These are phyloP conservation scores for Ophiocordyceps robertsii DNA, from an alignment of 2,329 filamentous ascomycete genomes.

Conservation along the genomic window DNA sequence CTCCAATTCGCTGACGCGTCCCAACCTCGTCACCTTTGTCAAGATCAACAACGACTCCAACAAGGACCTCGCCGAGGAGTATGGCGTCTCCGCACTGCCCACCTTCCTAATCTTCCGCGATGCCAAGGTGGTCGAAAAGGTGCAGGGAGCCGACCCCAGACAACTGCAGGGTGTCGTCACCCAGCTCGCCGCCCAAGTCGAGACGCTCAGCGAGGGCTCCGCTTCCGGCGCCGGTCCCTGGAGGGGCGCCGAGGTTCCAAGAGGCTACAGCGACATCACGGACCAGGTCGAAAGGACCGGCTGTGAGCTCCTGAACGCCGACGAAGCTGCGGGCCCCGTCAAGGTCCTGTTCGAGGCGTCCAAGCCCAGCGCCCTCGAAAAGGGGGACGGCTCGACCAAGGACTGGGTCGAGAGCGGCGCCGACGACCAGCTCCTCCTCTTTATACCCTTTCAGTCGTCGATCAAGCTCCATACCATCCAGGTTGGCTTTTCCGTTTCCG, in stretches of 20 bases:
- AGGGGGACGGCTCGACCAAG: slow-evolving; percentile 38
- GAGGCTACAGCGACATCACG: slow-evolving; percentile 74
- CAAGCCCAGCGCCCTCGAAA: slow-evolving; percentile 51
- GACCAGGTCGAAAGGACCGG: slow-evolving; percentile 66
- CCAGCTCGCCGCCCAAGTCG: slow-evolving; percentile 56
- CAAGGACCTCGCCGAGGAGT: slow-evolving; percentile 57
- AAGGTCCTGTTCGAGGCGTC: slow-evolving; percentile 57
- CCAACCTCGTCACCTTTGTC: slow-evolving; percentile 65
- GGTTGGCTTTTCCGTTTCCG: slow-evolving; percentile 22
- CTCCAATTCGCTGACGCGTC: slow-evolving; percentile 54
- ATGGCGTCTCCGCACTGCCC: slow-evolving; percentile 64
- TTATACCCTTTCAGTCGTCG: slow-evolving; percentile 74
- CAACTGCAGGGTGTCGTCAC: slow-evolving; percentile 59
- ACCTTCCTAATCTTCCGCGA: slow-evolving; percentile 86
- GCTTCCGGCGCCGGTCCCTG: slow-evolving; percentile 39
- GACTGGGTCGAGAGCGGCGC: slow-evolving; percentile 97
- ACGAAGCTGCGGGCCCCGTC: slow-evolving; percentile 61
- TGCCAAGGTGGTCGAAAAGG: slow-evolving; percentile 51
- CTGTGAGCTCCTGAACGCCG: slow-evolving; percentile 77
- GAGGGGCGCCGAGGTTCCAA: slow-evolving; percentile 62
- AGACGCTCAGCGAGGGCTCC: slow-evolving; percentile 31
- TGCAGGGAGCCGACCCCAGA: slow-evolving; percentile 60
- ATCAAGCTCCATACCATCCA: slow-evolving; percentile 79
- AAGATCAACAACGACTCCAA: slow-evolving; percentile 78
- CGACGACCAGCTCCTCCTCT: slow-evolving; percentile 92